Base-by-base conservation (phyloP, 2,329 filamentous ascomycete species). In the Colletotrichum orbiculare region DNA sequence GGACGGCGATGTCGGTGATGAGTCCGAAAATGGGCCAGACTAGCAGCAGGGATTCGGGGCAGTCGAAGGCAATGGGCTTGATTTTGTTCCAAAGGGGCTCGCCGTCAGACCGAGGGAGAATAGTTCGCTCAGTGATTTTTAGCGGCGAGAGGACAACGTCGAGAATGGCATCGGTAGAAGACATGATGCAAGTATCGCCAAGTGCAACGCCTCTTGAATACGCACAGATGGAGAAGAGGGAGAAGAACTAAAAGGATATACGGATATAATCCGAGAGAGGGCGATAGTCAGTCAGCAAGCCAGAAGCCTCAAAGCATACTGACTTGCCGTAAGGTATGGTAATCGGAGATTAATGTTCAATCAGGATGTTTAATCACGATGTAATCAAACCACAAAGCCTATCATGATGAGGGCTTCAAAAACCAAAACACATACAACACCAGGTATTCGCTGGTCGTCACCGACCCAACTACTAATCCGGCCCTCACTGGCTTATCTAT, bases 371-470 rank as follows among this genome's bases (percentile, higher is more conserved):
- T 25, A 25, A 25, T 25, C 3, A 25, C 25, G 4, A 25, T 25
- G 25, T 25, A 25, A 25, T 25, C 25, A 5, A 25, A 25, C 25
- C 2, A 5, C 4, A 25, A 25, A 25, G 25, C 25, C 4, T 2
- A 25, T 25, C 25, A 25, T 5, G 25, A 25, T 5, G 25, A 25
- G 25, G 25, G 4, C 3, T 25, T 25, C 25, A 25, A 25, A 1
- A 25, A 25, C 3, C 25, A n/a, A 50, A 45, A 49, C 4, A 52
- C 38, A 62, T 50, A 62, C 46, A 58, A 46, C 46, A 62, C 59
- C 34, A 38, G 53, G 46, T 50, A 52, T 58, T 57, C 53, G 53
- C 25, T 25, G 25, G 25, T 25, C 25, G 25, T 25, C 25, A 25
- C 25, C 25, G 25, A 25, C 3, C 25, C 25, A 25, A 25, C 25